A percentile compares a stretch with the other conserved stretches of the same genome.
These are phyloP conservation scores for Coleophoma cylindrospora DNA, from an alignment of 2,329 filamentous ascomycete genomes.

Conservation along the genomic window DNA sequence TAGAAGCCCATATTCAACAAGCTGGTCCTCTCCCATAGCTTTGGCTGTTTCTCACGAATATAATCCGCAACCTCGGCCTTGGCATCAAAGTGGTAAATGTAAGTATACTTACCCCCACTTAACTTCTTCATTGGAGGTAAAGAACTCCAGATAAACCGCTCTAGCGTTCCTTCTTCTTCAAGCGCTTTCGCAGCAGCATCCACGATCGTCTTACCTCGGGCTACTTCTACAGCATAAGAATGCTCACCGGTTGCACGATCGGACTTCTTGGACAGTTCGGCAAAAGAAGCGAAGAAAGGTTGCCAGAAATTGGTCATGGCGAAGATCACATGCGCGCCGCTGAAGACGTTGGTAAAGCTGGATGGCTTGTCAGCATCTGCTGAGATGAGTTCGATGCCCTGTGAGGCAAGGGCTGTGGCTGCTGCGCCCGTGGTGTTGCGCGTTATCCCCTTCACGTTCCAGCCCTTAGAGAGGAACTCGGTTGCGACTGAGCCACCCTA, in stretches of 20 bases:
- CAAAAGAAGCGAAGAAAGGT: slow-evolving; percentile 10
- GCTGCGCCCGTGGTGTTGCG: slow-evolving; percentile 36
- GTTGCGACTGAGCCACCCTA: slow-evolving; percentile 42
- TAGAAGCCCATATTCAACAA: slow-evolving; percentile 30
- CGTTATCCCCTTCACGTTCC: slow-evolving; percentile 41
- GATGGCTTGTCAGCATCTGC: slow-evolving; percentile 15
- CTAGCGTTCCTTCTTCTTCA: slow-evolving; percentile 8
- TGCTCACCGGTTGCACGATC: slow-evolving; percentile 15
- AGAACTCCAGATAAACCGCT: slow-evolving; percentile 12
- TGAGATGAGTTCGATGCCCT: slow-evolving; percentile 37
- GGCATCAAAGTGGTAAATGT: slow-evolving; percentile 32
- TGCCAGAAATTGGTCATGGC: slow-evolving; percentile 30
- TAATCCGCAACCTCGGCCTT: slow-evolving; percentile 28
- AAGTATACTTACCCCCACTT: slow-evolving; percentile 31
- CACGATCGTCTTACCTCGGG: slow-evolving; percentile 27
- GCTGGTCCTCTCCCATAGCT: slow-evolving; percentile 26
- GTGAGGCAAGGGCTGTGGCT: slow-evolving; percentile 30
- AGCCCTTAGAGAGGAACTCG: slow-evolving; percentile 38
- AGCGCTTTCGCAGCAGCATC: slow-evolving; percentile 25
- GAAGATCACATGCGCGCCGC: slow-evolving; percentile 32
- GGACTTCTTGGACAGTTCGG: slow-evolving; percentile 7
- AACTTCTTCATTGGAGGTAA: slow-evolving; percentile 24
- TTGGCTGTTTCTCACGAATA: slow-evolving; percentile 17
- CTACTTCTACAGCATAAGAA: slow-evolving; percentile 18
- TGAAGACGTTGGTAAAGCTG: slow-evolving; percentile 25